phyloP scores from a whole-genome alignment of 768 basidiomycete genomes.

The Fibroporia radiculosa region DNA sequence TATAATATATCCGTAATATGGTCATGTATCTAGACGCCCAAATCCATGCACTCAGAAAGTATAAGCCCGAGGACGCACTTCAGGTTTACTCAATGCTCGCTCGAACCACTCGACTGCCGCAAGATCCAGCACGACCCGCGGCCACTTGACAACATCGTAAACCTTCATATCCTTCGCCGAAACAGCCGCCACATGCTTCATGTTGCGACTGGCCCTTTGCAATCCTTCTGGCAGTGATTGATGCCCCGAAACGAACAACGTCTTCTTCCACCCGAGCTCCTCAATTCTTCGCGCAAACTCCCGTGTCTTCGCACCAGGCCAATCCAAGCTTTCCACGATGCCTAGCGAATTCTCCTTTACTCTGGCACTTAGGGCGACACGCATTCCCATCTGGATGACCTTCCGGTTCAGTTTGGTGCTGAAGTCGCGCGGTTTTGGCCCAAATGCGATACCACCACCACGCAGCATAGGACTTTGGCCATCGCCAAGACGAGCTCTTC shows the following conservation, averaged over 20 bases:
- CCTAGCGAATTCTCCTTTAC: constrained; percentile 68
- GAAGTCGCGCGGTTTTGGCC: constrained; percentile 88
- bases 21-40: neutral
- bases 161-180: constrained; percentile 64
- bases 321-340: constrained; percentile 64
- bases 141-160: constrained; percentile 81
- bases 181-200: constrained; percentile 58
- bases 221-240: constrained; percentile 46
- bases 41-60: constrained; percentile 4
- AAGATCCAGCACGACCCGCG: constrained; percentile 72
- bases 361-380: constrained; percentile 81
- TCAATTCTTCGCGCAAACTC: constrained; percentile 56
- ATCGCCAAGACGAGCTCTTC: constrained; percentile 85
- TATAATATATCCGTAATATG: too few relatives aligned
- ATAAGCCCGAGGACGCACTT: constrained; percentile 5
- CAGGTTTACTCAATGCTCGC: constrained; percentile 43
- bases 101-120: constrained; percentile 78
- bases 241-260: constrained; percentile 69
- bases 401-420: constrained; percentile 89
- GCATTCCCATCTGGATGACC: constrained; percentile 88
- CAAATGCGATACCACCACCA: constrained; percentile 91
- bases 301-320: constrained; percentile 69
- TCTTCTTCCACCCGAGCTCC: constrained; percentile 59
- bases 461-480: constrained; percentile 78
- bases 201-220: constrained; percentile 57